A percentile compares a stretch with the other conserved stretches of the same genome.
Conservation (phyloP, 1,139 yeast species). For the Suhomyces yuchorum region DNA sequence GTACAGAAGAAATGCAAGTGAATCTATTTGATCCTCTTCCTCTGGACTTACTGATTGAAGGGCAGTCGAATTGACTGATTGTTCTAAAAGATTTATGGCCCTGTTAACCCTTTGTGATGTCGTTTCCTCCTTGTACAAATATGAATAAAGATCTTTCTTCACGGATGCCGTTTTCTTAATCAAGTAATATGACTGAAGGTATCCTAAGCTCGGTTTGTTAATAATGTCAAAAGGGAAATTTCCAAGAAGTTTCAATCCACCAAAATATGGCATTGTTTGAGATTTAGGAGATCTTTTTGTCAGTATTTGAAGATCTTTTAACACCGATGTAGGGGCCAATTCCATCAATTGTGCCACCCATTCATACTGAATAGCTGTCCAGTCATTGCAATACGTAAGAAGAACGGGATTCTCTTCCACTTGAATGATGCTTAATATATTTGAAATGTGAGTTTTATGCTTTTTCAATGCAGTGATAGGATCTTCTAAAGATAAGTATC, state of each 20-base stretch:
- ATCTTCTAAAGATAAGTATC: slow-evolving; percentile 62
- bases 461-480: slow-evolving; percentile 62
- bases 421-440: slow-evolving; percentile 27
- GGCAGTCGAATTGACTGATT: slow-evolving; percentile 20
- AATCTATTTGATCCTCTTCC: slow-evolving; percentile 7
- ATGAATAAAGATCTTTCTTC: slow-evolving; percentile 7
- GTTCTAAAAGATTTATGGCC: slow-evolving; percentile 33
- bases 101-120: not conserved
- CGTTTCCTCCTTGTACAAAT: slow-evolving; percentile 11
- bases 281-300: slow-evolving; percentile 13
- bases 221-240: slow-evolving; percentile 26
- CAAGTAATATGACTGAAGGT: slow-evolving; percentile 27
- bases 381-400: slow-evolving; percentile 23
- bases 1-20: slow-evolving; percentile 37
- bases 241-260: slow-evolving; percentile 38
- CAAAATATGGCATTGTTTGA: slow-evolving; percentile 22
- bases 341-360: slow-evolving; percentile 62
- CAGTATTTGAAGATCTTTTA: slow-evolving; percentile 5
- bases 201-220: slow-evolving; percentile 34
- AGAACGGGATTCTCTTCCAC: not conserved
- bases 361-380: slow-evolving; percentile 49
- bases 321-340: slow-evolving; percentile 44
- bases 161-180: slow-evolving; percentile 7
- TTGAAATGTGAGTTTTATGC: slow-evolving; percentile 62
- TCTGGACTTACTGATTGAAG: not conserved